phyloP scores from a whole-genome alignment of 805 yeast species.

The Teunomyces funiuensis region DNA sequence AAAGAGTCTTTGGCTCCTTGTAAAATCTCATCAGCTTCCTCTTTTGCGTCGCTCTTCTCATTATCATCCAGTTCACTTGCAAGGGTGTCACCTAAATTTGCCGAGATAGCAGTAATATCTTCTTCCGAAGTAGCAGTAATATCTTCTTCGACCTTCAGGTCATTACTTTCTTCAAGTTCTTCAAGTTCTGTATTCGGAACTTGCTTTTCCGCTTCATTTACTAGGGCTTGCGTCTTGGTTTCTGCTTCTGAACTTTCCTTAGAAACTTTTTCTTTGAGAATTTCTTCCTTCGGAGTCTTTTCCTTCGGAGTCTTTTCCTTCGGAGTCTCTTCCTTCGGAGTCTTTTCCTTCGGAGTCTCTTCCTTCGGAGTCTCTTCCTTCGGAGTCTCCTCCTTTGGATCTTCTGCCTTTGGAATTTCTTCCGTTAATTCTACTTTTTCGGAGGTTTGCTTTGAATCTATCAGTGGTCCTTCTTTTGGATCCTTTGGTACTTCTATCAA shows the following conservation, averaged over 20 bases:
- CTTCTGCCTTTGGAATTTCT: conserved; percentile 4
- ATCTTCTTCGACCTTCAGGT: not conserved
- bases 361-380: too few relatives aligned
- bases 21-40: conserved; percentile 6
- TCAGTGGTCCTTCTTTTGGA: too few relatives aligned
- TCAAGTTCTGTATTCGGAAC: not conserved
- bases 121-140: not conserved
- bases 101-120: not conserved
- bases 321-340: not conserved
- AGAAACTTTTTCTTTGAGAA: too few relatives aligned
- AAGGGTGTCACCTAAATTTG: conserved; percentile 1
- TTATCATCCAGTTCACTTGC: not conserved
- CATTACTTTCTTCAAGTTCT: not conserved
- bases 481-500: too few relatives aligned
- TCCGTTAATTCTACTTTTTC: too few relatives aligned
- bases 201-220: not conserved
- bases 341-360: too few relatives aligned
- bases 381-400: conserved; percentile 4
- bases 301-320: conserved; percentile 8
- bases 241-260: too few relatives aligned
- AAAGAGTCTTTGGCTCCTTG: not conserved
- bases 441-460: too few relatives aligned
- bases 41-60: conserved; percentile 1
- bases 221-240: too few relatives aligned
- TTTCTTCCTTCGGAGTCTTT: conserved; percentile 16